Conservation (phyloP, 495 filamentous ascomycete genomes). For the Xanthoparmelia taractica region DNA sequence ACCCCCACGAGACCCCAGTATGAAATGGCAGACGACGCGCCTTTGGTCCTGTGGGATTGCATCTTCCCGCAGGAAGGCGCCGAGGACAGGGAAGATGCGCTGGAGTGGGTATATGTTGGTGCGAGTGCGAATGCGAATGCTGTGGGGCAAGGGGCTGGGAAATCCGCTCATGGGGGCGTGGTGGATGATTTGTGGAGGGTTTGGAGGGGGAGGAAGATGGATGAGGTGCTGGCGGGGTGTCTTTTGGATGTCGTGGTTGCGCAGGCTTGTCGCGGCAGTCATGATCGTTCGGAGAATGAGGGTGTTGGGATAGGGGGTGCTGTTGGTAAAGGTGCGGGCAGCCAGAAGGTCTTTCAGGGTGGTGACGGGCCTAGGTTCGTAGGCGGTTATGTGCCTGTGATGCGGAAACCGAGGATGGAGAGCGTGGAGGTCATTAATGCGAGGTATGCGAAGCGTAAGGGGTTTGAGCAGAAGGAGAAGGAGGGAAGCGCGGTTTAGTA, state of each 20-base stretch:
- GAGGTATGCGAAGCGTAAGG: slow-evolving; percentile 64
- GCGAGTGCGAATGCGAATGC: slow-evolving; percentile 36
- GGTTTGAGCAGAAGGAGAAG: slow-evolving; percentile 34
- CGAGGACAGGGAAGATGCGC: slow-evolving; percentile 47
- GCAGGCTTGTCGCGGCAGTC: slow-evolving; percentile 35
- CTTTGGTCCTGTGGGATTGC: slow-evolving; percentile 92
- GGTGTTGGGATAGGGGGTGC: slow-evolving; percentile 28
- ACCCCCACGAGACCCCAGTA: slow-evolving; percentile 72
- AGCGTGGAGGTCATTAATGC: slow-evolving; percentile 66
- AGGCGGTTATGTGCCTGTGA: slow-evolving; percentile 64
- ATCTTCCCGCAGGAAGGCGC: slow-evolving; percentile 61
- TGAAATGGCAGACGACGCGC: slow-evolving; percentile 79
- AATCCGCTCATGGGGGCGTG: slow-evolving; percentile 59
- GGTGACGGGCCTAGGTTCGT: slow-evolving; percentile 49
- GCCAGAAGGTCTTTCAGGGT: slow-evolving; percentile 64
- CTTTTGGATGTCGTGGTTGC: slow-evolving; percentile 55
- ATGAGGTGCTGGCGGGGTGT: slow-evolving; percentile 67
- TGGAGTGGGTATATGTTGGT: slow-evolving; percentile 74
- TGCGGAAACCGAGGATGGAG: slow-evolving; percentile 57
- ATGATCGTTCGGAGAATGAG: slow-evolving; percentile 28
- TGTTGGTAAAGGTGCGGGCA: slow-evolving; percentile 24
- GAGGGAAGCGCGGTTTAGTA: slow-evolving; percentile 2
- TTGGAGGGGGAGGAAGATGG: slow-evolving; percentile 81
- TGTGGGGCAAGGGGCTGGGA: slow-evolving; percentile 36
- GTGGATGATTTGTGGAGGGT: slow-evolving; percentile 67